A percentile compares a stretch with the other conserved stretches of the same genome.
Conservation (phyloP, 1,139 yeast genomes). For the Suhomyces anneliseae region DNA sequence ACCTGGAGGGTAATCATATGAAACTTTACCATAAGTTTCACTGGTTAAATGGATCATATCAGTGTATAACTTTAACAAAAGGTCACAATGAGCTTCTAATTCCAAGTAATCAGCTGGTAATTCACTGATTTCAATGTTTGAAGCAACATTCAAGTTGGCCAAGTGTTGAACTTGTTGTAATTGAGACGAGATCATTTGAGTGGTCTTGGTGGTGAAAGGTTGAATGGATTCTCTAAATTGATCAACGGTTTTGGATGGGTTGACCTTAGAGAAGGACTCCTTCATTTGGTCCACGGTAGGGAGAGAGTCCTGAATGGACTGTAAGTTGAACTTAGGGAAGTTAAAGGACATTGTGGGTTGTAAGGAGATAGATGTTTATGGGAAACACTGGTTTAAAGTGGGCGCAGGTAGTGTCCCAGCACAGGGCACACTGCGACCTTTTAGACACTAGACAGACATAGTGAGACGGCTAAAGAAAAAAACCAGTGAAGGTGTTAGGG, state of each 20-base stretch:
- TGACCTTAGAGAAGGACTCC: conserved; percentile 41
- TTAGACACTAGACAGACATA: no score
- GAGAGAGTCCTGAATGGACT: conserved; percentile 47
- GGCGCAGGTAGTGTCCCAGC: neutral
- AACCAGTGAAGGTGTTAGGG: no score
- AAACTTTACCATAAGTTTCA: conserved; percentile 62
- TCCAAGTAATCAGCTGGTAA: conserved; percentile 71
- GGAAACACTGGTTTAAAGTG: neutral
- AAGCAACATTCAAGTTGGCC: conserved; percentile 27
- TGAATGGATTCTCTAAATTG: conserved; percentile 43
- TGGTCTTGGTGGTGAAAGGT: conserved; percentile 45
- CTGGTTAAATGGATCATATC: conserved; percentile 57
- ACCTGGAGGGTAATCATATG: conserved; percentile 76
- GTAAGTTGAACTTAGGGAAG: conserved; percentile 48
- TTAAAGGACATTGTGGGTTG: conserved; percentile 47
- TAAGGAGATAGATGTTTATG: neutral
- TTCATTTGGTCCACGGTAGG: conserved; percentile 43
- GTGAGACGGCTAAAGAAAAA: no score
- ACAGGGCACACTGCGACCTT: neutral
- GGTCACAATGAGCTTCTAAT: conserved; percentile 66
- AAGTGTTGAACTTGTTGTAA: conserved; percentile 47
- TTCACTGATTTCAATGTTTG: conserved; percentile 52
- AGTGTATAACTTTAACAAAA: conserved; percentile 57
- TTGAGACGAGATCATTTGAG: conserved; percentile 38
- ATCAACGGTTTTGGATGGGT: conserved; percentile 41